These are phyloP conservation scores for Fusarium verticillioides DNA, from an alignment of 2,329 filamentous ascomycete species.

Conservation along the genomic window DNA sequence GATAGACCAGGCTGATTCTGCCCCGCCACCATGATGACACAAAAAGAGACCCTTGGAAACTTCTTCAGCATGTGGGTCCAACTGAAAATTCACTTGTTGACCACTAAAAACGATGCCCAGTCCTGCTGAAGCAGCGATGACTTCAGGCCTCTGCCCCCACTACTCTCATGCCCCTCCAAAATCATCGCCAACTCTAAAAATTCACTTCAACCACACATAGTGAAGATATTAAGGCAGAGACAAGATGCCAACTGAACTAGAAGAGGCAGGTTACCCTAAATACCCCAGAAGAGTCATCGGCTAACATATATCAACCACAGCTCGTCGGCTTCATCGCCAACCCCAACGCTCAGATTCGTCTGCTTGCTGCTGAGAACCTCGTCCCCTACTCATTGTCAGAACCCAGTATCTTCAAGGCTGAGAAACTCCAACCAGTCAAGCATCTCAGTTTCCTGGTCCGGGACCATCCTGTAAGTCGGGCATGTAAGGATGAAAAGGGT, in stretches of 20 bases:
- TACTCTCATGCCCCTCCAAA: constrained; percentile 45
- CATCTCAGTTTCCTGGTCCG: constrained; percentile 88
- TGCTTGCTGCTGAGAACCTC: constrained; percentile 85
- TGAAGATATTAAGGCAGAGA: background rate
- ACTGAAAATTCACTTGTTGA: constrained; percentile 38
- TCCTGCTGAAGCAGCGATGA: constrained; percentile 44
- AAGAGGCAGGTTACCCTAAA: constrained; percentile 63
- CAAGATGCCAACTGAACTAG: constrained; percentile 78
- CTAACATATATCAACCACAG: constrained; percentile 56
- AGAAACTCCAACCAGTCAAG: constrained; percentile 80
- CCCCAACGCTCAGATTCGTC: constrained; percentile 89
- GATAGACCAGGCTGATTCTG: constrained; percentile 9
- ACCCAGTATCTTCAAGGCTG: constrained; percentile 83
- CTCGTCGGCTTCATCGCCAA: constrained; percentile 94
- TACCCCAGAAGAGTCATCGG: fast-evolving
- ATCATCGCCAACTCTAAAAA: constrained; percentile 38
- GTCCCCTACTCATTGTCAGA: constrained; percentile 82
- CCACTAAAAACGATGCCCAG: constrained; percentile 33
- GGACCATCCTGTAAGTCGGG: constrained; percentile 77
- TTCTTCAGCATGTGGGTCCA: constrained; percentile 41
- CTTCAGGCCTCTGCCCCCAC: constrained; percentile 45
- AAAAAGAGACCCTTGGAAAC: constrained; percentile 35
- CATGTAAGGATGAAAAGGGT: no score
- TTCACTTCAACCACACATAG: constrained; percentile 16
- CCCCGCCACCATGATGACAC: constrained; percentile 41